Base-by-base conservation (phyloP, 371 early-diverging fungal species). In the Zopfochytrium polystomum region DNA sequence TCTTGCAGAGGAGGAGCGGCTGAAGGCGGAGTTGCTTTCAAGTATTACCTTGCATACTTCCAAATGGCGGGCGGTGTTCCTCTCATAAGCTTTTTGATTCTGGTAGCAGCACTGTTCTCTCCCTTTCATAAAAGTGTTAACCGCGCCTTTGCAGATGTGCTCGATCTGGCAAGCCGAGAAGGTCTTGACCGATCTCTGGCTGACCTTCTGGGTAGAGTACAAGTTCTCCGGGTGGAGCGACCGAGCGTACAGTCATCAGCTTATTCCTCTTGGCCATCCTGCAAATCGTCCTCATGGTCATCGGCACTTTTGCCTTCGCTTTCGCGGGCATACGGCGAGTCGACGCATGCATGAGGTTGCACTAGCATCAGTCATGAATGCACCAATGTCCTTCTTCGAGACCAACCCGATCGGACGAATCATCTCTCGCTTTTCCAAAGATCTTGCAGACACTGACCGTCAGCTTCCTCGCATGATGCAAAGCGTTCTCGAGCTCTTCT, bases 321-420 rank as follows among this genome's bases (percentile, higher is more conserved):
- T 35, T 18, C 7, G 38, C 55, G 3, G 43, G 55, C 22, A 42
- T 59, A 25, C n/a, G 2, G 48, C 38, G 26, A 35, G 57, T 4
- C 22, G 60, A 26, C 55, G n/a, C 52, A 64, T 48, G 48, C 90
- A 91, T 57, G 61, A 69, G 0, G 72, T 76, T 18, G 70, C 88
- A 7, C 59, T 90, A 20, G 64, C 79, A 23, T 73, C 80, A 44
- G 77, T 88, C 7, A 61, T 90, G 31, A 76, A 80, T 13, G 82
- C 88, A 0, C 86, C 87, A 13, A 76, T 89, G 54, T 74, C 84
- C 1, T 92, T 92, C 67, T 92, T 88, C 68, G 91, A 93, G 56
- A 84, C 87, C 0, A 90, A 87, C 9, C 93, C 93, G 4, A 32
- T 90, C 9, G 92, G 91, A 15, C 81, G 91, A 48, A 86, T 93